These are phyloP conservation scores for Stachybotrys chlorohalonatus DNA, from an alignment of 2,329 filamentous ascomycete genomes.

Conservation along the genomic window DNA sequence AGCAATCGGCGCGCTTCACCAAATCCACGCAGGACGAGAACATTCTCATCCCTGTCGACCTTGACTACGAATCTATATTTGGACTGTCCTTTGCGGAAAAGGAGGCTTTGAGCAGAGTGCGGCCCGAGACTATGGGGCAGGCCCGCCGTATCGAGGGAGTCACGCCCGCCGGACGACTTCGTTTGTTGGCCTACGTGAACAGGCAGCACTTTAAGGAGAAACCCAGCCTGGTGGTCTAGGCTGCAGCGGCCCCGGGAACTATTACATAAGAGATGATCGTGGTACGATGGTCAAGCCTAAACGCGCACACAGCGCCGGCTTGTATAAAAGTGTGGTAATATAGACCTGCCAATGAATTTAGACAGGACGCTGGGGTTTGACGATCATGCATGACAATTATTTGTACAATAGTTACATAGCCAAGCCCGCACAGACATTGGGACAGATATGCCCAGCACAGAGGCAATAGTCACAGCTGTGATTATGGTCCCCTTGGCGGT, in stretches of 20 bases:
- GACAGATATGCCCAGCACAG: too few species aligned
- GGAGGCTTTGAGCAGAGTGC: slow-evolving; percentile 56
- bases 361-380: too few species aligned
- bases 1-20: slow-evolving; percentile 58
- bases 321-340: too few species aligned
- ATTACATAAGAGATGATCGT: neutral
- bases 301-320: too few species aligned
- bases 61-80: slow-evolving; percentile 66
- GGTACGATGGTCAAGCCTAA: too few species aligned
- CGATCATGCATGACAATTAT: too few species aligned
- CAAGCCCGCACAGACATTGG: too few species aligned
- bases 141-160: slow-evolving; percentile 79
- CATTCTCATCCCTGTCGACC: slow-evolving; percentile 58
- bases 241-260: neutral
- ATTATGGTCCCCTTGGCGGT: neutral
- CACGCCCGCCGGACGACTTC: slow-evolving; percentile 50
- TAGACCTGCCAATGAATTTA: too few species aligned
- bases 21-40: slow-evolving; percentile 69
- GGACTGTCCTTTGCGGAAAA: slow-evolving; percentile 77
- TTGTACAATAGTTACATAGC: too few species aligned
- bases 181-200: slow-evolving; percentile 55
- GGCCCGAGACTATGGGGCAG: slow-evolving; percentile 81
- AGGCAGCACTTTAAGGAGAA: slow-evolving; percentile 5
- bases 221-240: neutral
- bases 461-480: too few species aligned